Evolutionary conservation across 192 early-diverging fungal genomes (phyloP), one percentile per base, ranked within the genome.

Genomic region (Backusella psychrophila): DNA sequence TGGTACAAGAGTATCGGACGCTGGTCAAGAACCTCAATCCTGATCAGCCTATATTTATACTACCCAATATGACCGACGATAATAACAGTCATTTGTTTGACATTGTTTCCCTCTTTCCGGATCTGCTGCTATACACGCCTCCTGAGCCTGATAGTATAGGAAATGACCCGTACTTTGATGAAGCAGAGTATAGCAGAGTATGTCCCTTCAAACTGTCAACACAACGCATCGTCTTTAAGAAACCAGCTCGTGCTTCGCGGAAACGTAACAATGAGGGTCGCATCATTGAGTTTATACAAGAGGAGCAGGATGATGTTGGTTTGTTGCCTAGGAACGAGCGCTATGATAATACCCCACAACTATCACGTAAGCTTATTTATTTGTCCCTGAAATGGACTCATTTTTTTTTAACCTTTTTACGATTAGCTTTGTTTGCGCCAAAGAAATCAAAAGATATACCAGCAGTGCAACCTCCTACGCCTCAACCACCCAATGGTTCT

Each of bases 91-190:
- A 80, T 68, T 72, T 78, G 29, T 44, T 84, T 36, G 85, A 87
- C 63, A 72, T 85, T 26, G 66, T 83, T 8, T 85, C 88, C 1
- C 70, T 88, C 15, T 88, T 89, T 63, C 80, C 85, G 0, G 88
- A 89, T n/a, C 63, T 85, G 0, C 78, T 86, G 9, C 26, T 83
- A 11, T 89, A 89, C 69, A 82, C 75, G 34, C 86, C 90, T 39
- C 89, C 89, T 17, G 80, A 82, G 21, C 84, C 87, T 3, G 84
- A 89, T 12, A 66, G 56, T 29, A 83, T 72, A 29, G 85, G 84
- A 17, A 82, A 84, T 34, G 87, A 90, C 63, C 73, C 87, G 21
- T 91, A 89, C 73, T 71, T 87, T 53, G 88, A 90, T 26, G 87
- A 90, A 56, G 77, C 80, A 12, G 88, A 92, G 52, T 82, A 86